Percentiles rank a stretch among this genome's conserved stretches.
These are phyloP conservation scores for Pulveroboletus sp. DNA, from an alignment of 768 basidiomycete genomes.

Conservation along the genomic window DNA sequence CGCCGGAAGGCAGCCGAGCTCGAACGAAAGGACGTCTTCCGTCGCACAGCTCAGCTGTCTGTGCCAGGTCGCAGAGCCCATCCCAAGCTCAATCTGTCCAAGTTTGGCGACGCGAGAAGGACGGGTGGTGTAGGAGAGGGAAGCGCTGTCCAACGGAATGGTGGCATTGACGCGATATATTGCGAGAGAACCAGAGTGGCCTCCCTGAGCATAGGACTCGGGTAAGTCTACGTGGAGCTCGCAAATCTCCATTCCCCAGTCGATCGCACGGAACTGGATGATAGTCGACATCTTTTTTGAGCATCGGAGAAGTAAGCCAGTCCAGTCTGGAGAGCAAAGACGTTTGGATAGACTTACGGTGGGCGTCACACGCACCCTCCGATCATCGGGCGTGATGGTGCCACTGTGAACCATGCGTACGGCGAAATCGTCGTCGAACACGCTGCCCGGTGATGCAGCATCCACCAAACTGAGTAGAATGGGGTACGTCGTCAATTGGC, in stretches of 20 bases:
- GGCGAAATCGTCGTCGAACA: slow-evolving; percentile 7
- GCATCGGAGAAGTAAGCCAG: no score
- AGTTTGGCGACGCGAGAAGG: not conserved
- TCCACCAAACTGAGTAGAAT: slow-evolving; percentile 9
- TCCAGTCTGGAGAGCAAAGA: no score
- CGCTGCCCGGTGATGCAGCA: slow-evolving; percentile 3
- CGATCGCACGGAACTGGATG: not conserved
- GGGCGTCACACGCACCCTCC: slow-evolving; percentile 1
- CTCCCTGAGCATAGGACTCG: not conserved
- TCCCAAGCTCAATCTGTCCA: not conserved
- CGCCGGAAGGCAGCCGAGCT: slow-evolving; percentile 8
- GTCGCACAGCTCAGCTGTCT: slow-evolving; percentile 6
- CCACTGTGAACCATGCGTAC: slow-evolving; percentile 5
- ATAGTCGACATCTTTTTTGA: slow-evolving; percentile 9
- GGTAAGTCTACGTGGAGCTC: not conserved
- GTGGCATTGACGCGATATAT: not conserved
- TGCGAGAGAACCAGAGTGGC: not conserved
- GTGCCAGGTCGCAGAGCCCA: slow-evolving; percentile 3
- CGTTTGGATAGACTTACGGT: not conserved
- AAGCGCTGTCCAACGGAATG: not conserved
- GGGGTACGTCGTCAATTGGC: slow-evolving; percentile 4
- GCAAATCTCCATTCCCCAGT: not conserved
- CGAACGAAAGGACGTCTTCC: slow-evolving; percentile 13
- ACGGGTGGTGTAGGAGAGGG: not conserved
- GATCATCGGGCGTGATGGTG: slow-evolving; percentile 7